Evolutionary conservation across 345 rosid species (phyloP).

Genomic region (Kernera saxatilis): DNA sequence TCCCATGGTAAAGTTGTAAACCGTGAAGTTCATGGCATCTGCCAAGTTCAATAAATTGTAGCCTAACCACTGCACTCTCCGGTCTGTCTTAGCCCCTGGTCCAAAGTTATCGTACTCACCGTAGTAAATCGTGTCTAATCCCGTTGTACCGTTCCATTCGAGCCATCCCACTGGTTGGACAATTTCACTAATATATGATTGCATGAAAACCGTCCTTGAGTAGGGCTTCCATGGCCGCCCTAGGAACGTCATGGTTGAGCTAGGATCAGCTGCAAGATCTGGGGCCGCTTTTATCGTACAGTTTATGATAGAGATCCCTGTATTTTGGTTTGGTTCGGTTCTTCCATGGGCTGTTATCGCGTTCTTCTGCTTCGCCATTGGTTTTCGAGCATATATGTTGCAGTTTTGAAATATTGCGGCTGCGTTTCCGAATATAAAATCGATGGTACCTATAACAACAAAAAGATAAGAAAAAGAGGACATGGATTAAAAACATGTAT

Average conservation of each 20-base stretch:
- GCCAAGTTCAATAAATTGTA: constrained; percentile 42
- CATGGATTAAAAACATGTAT: not conserved
- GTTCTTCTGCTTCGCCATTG: constrained; percentile 50
- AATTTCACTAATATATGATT: constrained; percentile 47
- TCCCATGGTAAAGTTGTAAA: constrained; percentile 56
- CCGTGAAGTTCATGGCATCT: constrained; percentile 60
- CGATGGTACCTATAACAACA: constrained; percentile 33
- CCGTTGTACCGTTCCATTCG: constrained; percentile 59
- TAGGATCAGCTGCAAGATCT: constrained; percentile 44
- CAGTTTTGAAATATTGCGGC: constrained; percentile 45
- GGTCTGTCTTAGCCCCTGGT: constrained; percentile 48
- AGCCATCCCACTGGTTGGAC: constrained; percentile 55
- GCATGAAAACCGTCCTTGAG: constrained; percentile 61
- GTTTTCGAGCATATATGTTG: constrained; percentile 46
- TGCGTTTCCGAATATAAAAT: constrained; percentile 52
- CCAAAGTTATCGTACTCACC: constrained; percentile 59
- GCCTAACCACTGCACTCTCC: constrained; percentile 64
- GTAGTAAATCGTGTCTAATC: constrained; percentile 51
- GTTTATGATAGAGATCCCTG: constrained; percentile 59
- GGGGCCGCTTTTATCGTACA: constrained; percentile 50
- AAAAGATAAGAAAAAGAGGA: not conserved
- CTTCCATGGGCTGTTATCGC: constrained; percentile 64
- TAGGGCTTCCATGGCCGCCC: constrained; percentile 65
- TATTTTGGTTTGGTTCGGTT: constrained; percentile 52
- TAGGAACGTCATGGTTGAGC: constrained; percentile 33